phyloP scores from a whole-genome alignment of 768 basidiomycete genomes.

The Psilocybe tampanensis region DNA sequence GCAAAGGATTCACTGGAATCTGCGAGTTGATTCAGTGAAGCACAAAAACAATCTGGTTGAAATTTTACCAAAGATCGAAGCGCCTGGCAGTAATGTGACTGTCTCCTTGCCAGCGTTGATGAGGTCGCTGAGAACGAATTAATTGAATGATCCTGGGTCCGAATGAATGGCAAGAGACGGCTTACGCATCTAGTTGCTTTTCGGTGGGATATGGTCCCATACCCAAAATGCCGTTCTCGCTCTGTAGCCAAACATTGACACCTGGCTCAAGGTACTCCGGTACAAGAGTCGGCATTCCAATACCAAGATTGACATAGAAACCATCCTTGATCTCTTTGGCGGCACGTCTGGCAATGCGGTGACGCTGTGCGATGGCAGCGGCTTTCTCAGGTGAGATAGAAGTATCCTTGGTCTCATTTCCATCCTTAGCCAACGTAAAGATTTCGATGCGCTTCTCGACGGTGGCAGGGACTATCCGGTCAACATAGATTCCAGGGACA shows the following conservation, averaged over 20 bases:
- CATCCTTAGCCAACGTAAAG: conserved; percentile 62
- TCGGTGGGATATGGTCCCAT: conserved; percentile 90
- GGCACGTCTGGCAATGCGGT: conserved; percentile 82
- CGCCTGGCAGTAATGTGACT: conserved; percentile 89
- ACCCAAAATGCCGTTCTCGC: conserved; percentile 88
- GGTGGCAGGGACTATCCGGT: conserved; percentile 83
- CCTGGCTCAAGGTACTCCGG: conserved; percentile 76
- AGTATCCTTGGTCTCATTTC: conserved; percentile 24
- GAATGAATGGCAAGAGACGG: conserved; percentile 9
- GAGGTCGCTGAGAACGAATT: conserved; percentile 61
- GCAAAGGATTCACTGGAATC: conserved; percentile 94
- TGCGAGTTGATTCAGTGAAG: conserved; percentile 26
- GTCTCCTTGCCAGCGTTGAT: conserved; percentile 97
- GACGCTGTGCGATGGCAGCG: conserved; percentile 55
- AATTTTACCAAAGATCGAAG: conserved; percentile 81
- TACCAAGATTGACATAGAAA: conserved; percentile 86
- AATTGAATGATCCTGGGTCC: background rate
- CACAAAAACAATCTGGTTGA: background rate
- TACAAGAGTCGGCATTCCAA: conserved; percentile 90
- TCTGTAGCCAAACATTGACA: conserved; percentile 86
- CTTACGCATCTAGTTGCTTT: conserved; percentile 80
- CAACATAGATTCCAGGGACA: conserved; percentile 83
- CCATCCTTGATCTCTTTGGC: conserved; percentile 90
- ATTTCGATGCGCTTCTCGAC: conserved; percentile 80
- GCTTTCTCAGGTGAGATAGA: conserved; percentile 51